Conservation (phyloP, 768 basidiomycete genomes). For the Tephrocybe sp. region DNA sequence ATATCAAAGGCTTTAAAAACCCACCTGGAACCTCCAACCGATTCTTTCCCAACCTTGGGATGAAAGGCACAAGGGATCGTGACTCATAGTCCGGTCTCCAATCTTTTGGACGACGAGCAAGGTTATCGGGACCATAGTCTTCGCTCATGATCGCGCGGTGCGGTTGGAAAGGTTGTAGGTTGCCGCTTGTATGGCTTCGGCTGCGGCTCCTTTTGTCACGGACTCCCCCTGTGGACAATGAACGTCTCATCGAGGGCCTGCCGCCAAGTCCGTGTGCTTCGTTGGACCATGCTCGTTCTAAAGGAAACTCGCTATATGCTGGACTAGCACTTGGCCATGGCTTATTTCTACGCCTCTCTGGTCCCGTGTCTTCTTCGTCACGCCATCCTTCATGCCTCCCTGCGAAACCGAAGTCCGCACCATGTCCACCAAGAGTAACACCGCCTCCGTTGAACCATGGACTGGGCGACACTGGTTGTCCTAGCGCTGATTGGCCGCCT, state of each 20-base stretch:
- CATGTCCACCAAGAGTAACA: slow-evolving; percentile 9
- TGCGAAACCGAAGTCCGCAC: too few species aligned
- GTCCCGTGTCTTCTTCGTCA: background rate
- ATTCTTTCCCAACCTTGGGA: slow-evolving; percentile 26
- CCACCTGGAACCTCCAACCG: slow-evolving; percentile 35
- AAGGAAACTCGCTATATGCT: slow-evolving; percentile 1
- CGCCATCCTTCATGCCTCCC: too few species aligned
- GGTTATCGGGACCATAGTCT: slow-evolving; percentile 30
- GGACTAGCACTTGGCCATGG: slow-evolving; percentile 15
- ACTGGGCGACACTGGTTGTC: slow-evolving; percentile 23
- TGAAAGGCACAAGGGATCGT: slow-evolving; percentile 21
- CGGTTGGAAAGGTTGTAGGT: slow-evolving; percentile 21
- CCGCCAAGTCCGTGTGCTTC: background rate
- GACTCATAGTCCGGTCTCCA: slow-evolving; percentile 43
- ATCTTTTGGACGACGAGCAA: slow-evolving; percentile 39
- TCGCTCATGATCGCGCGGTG: slow-evolving; percentile 18
- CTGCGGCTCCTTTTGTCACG: slow-evolving; percentile 3
- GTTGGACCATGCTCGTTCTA: slow-evolving; percentile 21
- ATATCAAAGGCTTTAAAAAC: too few species aligned
- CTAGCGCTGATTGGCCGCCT: slow-evolving; percentile 5
- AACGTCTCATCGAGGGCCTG: slow-evolving; percentile 16
- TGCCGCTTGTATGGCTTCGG: slow-evolving; percentile 2
- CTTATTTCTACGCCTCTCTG: slow-evolving; percentile 1
- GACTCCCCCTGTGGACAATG: slow-evolving; percentile 6
- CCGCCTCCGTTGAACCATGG: slow-evolving; percentile 19